Evolutionary conservation across 2,329 filamentous ascomycete species (phyloP), one percentile per base, ranked within the genome.

Genomic region (Beauveria bassiana): DNA sequence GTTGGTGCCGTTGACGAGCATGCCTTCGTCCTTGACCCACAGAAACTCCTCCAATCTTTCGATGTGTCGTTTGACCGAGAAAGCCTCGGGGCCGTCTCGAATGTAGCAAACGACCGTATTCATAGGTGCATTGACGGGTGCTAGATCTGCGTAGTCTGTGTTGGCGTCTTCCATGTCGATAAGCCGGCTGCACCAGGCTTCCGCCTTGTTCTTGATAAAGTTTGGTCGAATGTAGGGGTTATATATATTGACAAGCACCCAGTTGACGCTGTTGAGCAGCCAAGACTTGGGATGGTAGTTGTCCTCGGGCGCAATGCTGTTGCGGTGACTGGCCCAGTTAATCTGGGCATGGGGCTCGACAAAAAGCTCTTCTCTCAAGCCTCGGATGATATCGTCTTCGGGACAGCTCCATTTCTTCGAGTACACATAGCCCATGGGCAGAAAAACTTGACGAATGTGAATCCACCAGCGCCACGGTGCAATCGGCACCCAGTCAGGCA

Each of bases 381-480:
- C 83, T 24, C 83, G 83, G 57, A 89, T 90, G 2, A 96, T 72
- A 4, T 88, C 84, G 46, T 90, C 93, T 66, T 89, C 81, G 18
- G 91, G 89, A 66, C 88, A 89, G 31, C 81, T 82, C 86, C 91
- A 97, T 65, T 81, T 81, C 77, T 89, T 91, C 0, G 92, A 96
- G 78, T 89, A 96, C 47, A 98, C 74, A 70, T 89, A 97, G 0
- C 89, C 86, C 91, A 98, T 97, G 5, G 93, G 89, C 54, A 96
- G 73, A 69, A 93, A 96, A n/a, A 99, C 93, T 74, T 90, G 86
- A n/a, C 95, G 91, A 74, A 97, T 97, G 69, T 99, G 95, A 69
- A 98, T 90, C 93, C 93, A 97, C 93, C 93, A 97, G 66, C 91
- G 81, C 91, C 92, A 96, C 0, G 93, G 93, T 5, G 91, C 86